Evolutionary conservation across 2,329 filamentous ascomycete genomes (phyloP), one percentile per base, ranked within the genome.

Genomic region (Pseudogymnoascus sp.): DNA sequence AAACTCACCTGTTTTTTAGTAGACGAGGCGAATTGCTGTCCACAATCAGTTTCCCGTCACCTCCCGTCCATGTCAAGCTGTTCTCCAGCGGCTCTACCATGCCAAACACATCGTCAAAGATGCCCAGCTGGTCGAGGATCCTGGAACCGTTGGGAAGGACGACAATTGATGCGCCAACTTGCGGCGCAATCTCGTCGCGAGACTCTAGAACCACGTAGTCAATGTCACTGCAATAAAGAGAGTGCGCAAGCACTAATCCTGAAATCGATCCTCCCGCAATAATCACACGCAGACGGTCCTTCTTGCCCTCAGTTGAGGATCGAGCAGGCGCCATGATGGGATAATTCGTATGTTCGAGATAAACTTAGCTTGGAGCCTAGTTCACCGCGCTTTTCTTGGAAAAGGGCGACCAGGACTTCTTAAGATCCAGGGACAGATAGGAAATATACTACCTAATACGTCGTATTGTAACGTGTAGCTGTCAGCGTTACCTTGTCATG

Each of bases 51-150:
- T 63, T 64, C 37, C 63, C 66, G 28, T 61, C 60, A 11, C 40
- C 23, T 31, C 60, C 41, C 5, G 40, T 61, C 60, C 60, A 61
- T 16, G 60, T 61, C 21, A 16, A n/a, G 38, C 16, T 14, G 12
- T 49, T 49, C 5, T 49, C 45, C 16, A 60, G 18, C 14, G 52
- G 52, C 25, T 40, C 37, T 25, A 31, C 16, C 21, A 62, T n/a
- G 25, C 38, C 25, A 11, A 59, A 3, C 4, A 61, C 33, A 25
- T 62, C 31, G 21, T 74, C 69, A 16, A 66, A 76, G 25, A 71
- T 66, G 1, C 79, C 80, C 0, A 84, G 68, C 67, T 85, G 82
- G 60, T 83, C 81, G 0, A 83, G 67, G 5, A 84, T 77, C 0
- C 77, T 73, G 3, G 70, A 63, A 0, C 78, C 78, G 16, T 78